Evolutionary conservation across 1,284 basidiomycete genomes (phyloP), one percentile per base, ranked within the genome.

Genomic region (Bjerkandera adusta): DNA sequence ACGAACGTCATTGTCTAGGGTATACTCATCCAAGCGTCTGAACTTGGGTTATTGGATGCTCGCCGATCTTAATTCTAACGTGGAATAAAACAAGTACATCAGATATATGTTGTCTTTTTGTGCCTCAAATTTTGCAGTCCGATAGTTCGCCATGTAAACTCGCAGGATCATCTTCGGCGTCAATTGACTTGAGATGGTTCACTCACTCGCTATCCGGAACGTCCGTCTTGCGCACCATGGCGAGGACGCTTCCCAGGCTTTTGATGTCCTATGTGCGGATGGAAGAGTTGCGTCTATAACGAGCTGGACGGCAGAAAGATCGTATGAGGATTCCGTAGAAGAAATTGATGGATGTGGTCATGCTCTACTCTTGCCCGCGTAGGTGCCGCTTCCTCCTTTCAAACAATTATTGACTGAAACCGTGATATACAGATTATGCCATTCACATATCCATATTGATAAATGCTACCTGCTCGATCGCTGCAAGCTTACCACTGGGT

Each of bases 381-480:
- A 56, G 59, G 75, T 68, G 30, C 32, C 16, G 16, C 37, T 27
- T 22, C 24, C n/a, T 34, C 27, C 36, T 25, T 15, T n/a, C 47
- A 10, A 15, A 21, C 11, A 26, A 8, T 24, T 13, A 6, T 13
- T 20, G 18, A 13, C 33, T 42, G 49, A 21, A 35, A 24, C 13
- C 36, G 12, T 22, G 11, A 33, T 18, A 33, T 29, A 49, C 55
- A 83, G 79, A 39, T 60, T 83, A 38, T 81, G 79, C 56, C 81
- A 83, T 62, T 70, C 79, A 18, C 79, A 83, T 55, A 76, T 85
- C 52, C 81, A 83, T 60, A 69, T 83, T 13, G 82, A 85, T 67
- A 83, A 84, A 62, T 83, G 79, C 60, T 83, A 81, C 60, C 74
- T 85, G 43, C 66, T 84, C 44, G 74, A 75, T 48, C 66, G 70